phyloP scores from a whole-genome alignment of 805 yeast genomes.

The Saccharomycodes ludwigii region DNA sequence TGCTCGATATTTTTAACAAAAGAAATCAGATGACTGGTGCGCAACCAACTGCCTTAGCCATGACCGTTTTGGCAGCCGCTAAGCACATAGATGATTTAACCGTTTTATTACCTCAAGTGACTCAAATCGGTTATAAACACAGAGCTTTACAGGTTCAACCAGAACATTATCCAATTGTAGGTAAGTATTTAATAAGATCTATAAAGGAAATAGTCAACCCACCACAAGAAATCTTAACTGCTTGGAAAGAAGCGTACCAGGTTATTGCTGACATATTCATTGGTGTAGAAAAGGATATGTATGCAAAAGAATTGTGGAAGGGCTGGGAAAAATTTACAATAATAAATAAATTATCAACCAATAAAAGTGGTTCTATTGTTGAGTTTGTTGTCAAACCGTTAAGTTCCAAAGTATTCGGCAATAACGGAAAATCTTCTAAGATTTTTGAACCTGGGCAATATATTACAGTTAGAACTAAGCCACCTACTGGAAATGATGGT shows the following conservation, averaged over 20 bases:
- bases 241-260: conserved; percentile 57
- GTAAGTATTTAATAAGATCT: conserved; percentile 40
- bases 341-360: conserved; percentile 29
- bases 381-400: conserved; percentile 38
- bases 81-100: conserved; percentile 46
- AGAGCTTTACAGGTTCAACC: conserved; percentile 50
- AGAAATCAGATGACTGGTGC: conserved; percentile 39
- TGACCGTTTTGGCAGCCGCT: conserved; percentile 49
- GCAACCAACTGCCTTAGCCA: conserved; percentile 57
- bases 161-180: conserved; percentile 58
- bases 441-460: conserved; percentile 29
- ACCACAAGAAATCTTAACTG: conserved; percentile 41
- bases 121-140: conserved; percentile 52
- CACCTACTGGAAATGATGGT: conserved; percentile 25
- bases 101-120: conserved; percentile 40
- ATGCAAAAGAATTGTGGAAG: conserved; percentile 41
- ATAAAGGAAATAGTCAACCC: conserved; percentile 45
- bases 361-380: conserved; percentile 32
- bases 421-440: no score
- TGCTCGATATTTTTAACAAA: conserved; percentile 48
- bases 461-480: conserved; percentile 25
- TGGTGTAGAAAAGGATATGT: conserved; percentile 37
- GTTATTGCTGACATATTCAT: conserved; percentile 52
- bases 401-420: no score
- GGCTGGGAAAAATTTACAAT: conserved; percentile 45